Evolutionary conservation across 768 basidiomycete species (phyloP).

Genomic region (Lactarius hengduanensis): DNA sequence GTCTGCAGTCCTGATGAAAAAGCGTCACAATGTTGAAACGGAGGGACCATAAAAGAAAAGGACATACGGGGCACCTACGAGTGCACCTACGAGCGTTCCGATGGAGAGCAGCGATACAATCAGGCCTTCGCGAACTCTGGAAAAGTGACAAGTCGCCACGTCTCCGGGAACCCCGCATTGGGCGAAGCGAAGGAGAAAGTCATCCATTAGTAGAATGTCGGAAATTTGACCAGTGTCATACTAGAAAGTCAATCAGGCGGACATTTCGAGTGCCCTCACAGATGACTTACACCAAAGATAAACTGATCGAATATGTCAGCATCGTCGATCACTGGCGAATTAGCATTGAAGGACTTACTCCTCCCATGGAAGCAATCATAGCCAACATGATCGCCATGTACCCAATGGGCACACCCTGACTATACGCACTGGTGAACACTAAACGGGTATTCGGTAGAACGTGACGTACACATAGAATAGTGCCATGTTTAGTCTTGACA

Average conservation of each 20-base stretch:
- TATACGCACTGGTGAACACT: slow-evolving; percentile 30
- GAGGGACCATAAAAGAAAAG: slow-evolving; percentile 1
- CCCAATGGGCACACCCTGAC: slow-evolving; percentile 61
- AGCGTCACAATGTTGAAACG: slow-evolving; percentile 5
- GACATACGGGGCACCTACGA: slow-evolving; percentile 59
- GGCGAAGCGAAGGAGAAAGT: slow-evolving; percentile 65
- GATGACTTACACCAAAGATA: slow-evolving; percentile 33
- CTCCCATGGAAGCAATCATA: slow-evolving; percentile 68
- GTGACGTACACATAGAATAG: slow-evolving; percentile 34
- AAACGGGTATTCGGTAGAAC: neutral
- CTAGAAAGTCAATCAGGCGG: slow-evolving; percentile 30
- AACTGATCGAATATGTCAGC: slow-evolving; percentile 20
- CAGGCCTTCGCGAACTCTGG: slow-evolving; percentile 56
- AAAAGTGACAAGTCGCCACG: slow-evolving; percentile 49
- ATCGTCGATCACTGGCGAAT: neutral
- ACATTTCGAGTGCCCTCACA: neutral
- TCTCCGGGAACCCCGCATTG: slow-evolving; percentile 44
- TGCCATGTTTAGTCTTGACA: slow-evolving; percentile 30
- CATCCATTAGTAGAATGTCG: slow-evolving; percentile 70
- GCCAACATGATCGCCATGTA: slow-evolving; percentile 63
- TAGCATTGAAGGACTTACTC: slow-evolving; percentile 33
- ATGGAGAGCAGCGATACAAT: slow-evolving; percentile 72
- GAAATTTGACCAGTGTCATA: slow-evolving; percentile 80
- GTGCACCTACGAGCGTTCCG: slow-evolving; percentile 63
- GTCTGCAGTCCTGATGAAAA: slow-evolving; percentile 52